Evolutionary conservation across 2,329 filamentous ascomycete genomes (phyloP), one percentile per base, ranked within the genome.

Genomic region (Scedosporium dehoogii): DNA sequence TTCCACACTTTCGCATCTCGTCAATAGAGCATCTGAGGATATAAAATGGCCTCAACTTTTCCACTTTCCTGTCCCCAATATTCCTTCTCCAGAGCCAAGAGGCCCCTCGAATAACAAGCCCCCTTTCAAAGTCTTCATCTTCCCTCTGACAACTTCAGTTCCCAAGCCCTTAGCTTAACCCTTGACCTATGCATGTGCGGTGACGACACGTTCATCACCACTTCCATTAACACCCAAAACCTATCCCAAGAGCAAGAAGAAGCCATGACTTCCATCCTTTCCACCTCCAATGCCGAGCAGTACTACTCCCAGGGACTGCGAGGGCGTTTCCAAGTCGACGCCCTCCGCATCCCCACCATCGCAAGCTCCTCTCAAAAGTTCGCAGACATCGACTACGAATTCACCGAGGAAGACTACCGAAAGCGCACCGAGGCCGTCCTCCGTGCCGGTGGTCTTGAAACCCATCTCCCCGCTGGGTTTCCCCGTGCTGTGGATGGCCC

Each of bases 341-440:
- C 56, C 46, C 61, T 60, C 33, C 57, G 46, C 16, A 29, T 6
- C 29, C 58, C 38, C 21, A 25, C 23, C 6, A 12, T 44, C 18
- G n/a, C 25, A 9, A 46, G 6, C 23, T 7, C 44, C 23, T n/a
- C 61, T 5, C 7, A 38, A 4, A 10, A 6, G 16, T 63, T 55
- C n/a, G 61, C 63, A 3, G 61, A 63, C 59, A 64, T 65, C 25
- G 60, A 60, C n/a, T 65, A 65, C 55, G 63, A 63, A 42, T 62
- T 63, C 46, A 62, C 62, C 56, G 61, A 62, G 58, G 64, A 62
- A 14, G 62, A 64, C 33, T 65, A 61, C 58, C 58, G 51, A 4
- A 56, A 33, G n/a, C 63, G 64, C 12, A 60, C 63, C 21, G 51
- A 62, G 23, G 51, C 60, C 21, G 62, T 63, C 18, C 60, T 65